Conservation (phyloP, 148 eudicot genomes). For the Fagopyrum homotropicum region DNA sequence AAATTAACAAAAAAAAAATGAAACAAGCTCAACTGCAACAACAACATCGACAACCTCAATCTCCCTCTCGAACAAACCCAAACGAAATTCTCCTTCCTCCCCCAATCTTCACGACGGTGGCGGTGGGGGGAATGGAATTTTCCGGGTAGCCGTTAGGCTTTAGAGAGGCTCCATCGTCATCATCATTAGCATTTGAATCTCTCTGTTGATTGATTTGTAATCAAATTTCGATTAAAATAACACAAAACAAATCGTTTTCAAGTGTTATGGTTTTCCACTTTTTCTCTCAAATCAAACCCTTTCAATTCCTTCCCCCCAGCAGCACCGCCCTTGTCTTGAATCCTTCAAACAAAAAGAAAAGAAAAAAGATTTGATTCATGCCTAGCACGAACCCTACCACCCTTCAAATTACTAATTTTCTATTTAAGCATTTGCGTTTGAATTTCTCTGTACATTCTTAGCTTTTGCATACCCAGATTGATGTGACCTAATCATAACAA, state of each 20-base stretch:
- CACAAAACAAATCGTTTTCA: neutral
- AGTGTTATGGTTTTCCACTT: constrained; percentile 5
- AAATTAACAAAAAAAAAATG: neutral
- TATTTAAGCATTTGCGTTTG: neutral
- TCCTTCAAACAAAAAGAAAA: constrained; percentile 5
- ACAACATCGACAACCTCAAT: neutral
- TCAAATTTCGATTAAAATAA: neutral
- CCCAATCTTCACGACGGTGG: neutral
- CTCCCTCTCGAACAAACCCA: neutral
- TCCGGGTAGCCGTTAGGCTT: constrained; percentile 10
- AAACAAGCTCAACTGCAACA: neutral
- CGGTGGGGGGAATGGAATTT: constrained; percentile 14
- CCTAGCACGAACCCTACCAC: neutral
- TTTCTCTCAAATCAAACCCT: neutral
- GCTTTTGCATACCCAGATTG: constrained; percentile 4
- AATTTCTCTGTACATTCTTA: neutral
- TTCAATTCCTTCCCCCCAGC: neutral
- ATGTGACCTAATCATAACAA: neutral
- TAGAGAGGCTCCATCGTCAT: neutral
- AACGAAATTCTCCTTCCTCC: neutral
- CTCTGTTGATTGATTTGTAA: neutral
- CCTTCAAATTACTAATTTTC: neutral
- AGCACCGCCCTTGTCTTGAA: constrained; percentile 8
- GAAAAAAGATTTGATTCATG: neutral
- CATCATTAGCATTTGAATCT: neutral